Evolutionary conservation across 345 rosid species (phyloP).

Genomic region (Hibiscus trionum): DNA sequence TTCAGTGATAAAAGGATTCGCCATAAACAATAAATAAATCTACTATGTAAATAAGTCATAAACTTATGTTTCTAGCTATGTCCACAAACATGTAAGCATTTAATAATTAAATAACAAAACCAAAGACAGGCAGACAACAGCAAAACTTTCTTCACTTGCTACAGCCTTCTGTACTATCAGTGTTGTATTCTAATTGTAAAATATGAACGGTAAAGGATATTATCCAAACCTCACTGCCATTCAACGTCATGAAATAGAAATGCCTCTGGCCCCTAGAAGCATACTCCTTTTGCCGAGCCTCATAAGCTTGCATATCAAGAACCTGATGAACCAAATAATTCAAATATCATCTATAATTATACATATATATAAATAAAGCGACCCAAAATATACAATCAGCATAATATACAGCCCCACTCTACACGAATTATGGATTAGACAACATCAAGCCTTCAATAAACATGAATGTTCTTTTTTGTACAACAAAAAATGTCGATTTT

Average conservation of each 20-base stretch:
- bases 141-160: neutral
- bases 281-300: constrained; percentile 79
- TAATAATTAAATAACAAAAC: neutral
- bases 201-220: neutral
- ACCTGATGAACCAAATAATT: constrained; percentile 45
- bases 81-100: neutral
- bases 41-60: neutral
- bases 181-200: neutral
- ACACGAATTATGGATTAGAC: neutral
- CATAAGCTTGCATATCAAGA: constrained; percentile 87
- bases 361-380: neutral
- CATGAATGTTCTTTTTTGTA: neutral
- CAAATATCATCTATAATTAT: neutral
- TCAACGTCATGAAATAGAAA: constrained; percentile 97
- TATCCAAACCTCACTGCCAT: constrained; percentile 83
- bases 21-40: neutral
- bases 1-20: neutral
- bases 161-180: neutral
- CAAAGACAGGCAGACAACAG: neutral
- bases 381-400: neutral
- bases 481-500: neutral
- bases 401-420: neutral
- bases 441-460: neutral
- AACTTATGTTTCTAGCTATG: neutral
- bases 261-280: constrained; percentile 90